Conservation (phyloP, 331 rosid genomes). For the Rhamnella rubrinervis region DNA sequence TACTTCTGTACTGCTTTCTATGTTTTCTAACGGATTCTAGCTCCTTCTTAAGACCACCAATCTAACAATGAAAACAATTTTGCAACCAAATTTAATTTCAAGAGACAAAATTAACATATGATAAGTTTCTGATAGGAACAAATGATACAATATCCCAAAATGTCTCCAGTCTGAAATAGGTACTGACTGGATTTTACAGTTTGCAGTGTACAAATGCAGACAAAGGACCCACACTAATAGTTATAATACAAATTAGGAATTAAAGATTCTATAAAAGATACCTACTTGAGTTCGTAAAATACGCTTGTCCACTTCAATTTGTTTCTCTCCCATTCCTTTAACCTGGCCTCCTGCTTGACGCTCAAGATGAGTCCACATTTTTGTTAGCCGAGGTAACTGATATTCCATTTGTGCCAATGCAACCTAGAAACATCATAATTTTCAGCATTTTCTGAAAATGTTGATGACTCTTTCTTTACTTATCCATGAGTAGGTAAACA, state of each 20-base stretch:
- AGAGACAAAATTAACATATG: background rate
- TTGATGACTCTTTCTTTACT: slow-evolving; percentile 15
- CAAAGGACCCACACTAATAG: background rate
- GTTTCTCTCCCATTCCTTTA: slow-evolving; percentile 99
- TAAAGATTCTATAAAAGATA: background rate
- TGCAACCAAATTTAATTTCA: slow-evolving; percentile 11
- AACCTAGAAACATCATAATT: slow-evolving; percentile 52
- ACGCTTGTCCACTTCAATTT: slow-evolving; percentile 97
- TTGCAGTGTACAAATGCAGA: slow-evolving; percentile 3
- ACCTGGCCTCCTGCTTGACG: slow-evolving; percentile 96
- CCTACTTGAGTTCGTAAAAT: slow-evolving; percentile 93
- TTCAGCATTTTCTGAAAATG: slow-evolving; percentile 17
- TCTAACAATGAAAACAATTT: slow-evolving; percentile 54
- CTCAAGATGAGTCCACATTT: slow-evolving; percentile 99
- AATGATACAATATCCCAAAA: background rate
- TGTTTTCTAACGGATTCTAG: slow-evolving; percentile 88
- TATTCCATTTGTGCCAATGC: slow-evolving; percentile 97
- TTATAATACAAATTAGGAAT: background rate
- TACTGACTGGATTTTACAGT: background rate
- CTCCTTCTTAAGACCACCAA: slow-evolving; percentile 73
- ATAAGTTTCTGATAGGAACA: background rate
- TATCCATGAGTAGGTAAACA: background rate
- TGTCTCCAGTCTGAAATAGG: background rate
- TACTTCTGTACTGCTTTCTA: slow-evolving; percentile 83
- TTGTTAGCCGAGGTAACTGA: slow-evolving; percentile 92